Evolutionary conservation across 2,329 filamentous ascomycete species (phyloP).

Genomic region (Elsinoe perseae): DNA sequence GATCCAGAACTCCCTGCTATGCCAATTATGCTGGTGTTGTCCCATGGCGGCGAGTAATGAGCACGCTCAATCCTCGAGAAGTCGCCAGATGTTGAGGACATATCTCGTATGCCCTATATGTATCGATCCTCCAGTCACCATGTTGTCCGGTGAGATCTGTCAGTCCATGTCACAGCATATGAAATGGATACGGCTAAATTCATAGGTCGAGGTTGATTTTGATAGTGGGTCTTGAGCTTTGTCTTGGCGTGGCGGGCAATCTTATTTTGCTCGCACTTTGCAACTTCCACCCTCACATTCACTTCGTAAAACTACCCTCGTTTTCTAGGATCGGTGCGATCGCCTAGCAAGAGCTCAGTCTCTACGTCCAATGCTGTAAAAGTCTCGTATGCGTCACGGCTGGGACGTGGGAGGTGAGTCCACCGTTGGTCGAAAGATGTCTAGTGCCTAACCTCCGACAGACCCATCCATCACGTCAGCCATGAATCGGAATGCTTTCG

Average conservation of each 20-base stretch:
- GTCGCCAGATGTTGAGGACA: constrained; percentile 9
- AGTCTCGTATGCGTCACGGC: not conserved
- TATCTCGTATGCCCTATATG: not conserved
- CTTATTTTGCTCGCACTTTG: constrained; percentile 5
- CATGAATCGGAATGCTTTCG: constrained; percentile 60
- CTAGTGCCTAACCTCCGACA: not conserved
- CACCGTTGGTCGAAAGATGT: constrained; percentile 30
- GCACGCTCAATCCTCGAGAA: constrained; percentile 34
- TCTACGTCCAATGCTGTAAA: not conserved
- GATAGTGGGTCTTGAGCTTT: constrained; percentile 6
- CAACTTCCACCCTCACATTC: not conserved
- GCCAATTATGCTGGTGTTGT: constrained; percentile 90
- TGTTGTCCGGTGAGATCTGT: constrained; percentile 1
- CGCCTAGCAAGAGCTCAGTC: too few species aligned
- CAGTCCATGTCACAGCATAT: constrained; percentile 14
- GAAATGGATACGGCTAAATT: not conserved
- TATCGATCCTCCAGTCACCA: not conserved
- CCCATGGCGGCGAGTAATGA: constrained; percentile 92
- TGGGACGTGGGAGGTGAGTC: not conserved
- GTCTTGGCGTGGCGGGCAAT: not conserved
- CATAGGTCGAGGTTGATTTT: constrained; percentile 9
- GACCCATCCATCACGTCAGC: constrained; percentile 53
- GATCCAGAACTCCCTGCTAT: constrained; percentile 94
- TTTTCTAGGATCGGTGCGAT: not conserved
- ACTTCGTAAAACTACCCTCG: not conserved